Evolutionary conservation across 2,329 filamentous ascomycete species (phyloP).

Genomic region (Botryotinia calthae): DNA sequence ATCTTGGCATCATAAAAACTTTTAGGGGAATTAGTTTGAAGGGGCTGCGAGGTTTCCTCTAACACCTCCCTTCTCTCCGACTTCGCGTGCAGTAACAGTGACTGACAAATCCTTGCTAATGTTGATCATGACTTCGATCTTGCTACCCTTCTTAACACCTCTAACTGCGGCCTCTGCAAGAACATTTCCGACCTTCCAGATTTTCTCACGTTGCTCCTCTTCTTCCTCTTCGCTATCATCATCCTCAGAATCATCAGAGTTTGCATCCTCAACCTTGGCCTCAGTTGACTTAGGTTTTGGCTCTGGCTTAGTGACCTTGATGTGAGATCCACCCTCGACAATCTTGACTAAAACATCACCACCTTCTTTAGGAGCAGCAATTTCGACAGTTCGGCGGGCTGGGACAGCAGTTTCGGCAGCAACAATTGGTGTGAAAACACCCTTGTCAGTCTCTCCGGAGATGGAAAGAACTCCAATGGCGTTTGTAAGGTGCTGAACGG

Average conservation of each 20-base stretch:
- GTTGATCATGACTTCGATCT: conserved; percentile 92
- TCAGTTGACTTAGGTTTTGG: conserved; percentile 65
- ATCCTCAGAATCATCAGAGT: conserved; percentile 56
- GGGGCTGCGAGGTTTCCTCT: conserved; percentile 36
- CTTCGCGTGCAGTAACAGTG: conserved; percentile 77
- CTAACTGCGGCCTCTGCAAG: conserved; percentile 84
- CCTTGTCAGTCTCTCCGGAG: conserved; percentile 55
- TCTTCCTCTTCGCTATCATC: conserved; percentile 70
- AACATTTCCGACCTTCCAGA: conserved; percentile 82
- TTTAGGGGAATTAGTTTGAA: conserved; percentile 33
- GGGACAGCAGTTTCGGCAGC: conserved; percentile 85
- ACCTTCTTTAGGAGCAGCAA: conserved; percentile 72
- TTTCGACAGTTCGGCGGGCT: conserved; percentile 78
- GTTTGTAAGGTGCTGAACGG: conserved; percentile 83
- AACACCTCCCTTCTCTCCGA: conserved; percentile 53
- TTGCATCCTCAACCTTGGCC: conserved; percentile 56
- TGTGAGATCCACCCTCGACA: conserved; percentile 83
- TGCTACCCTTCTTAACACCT: conserved; percentile 80
- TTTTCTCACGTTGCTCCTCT: conserved; percentile 83
- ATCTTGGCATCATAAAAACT: conserved; percentile 3
- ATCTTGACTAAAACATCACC: conserved; percentile 88
- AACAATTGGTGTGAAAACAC: conserved; percentile 78
- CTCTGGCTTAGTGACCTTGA: conserved; percentile 89
- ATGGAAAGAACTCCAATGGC: conserved; percentile 82
- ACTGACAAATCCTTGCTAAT: conserved; percentile 76